Evolutionary conservation across 768 basidiomycete species (phyloP), one percentile per base, ranked within the genome.

Genomic region (Boletus pseudopeckii): DNA sequence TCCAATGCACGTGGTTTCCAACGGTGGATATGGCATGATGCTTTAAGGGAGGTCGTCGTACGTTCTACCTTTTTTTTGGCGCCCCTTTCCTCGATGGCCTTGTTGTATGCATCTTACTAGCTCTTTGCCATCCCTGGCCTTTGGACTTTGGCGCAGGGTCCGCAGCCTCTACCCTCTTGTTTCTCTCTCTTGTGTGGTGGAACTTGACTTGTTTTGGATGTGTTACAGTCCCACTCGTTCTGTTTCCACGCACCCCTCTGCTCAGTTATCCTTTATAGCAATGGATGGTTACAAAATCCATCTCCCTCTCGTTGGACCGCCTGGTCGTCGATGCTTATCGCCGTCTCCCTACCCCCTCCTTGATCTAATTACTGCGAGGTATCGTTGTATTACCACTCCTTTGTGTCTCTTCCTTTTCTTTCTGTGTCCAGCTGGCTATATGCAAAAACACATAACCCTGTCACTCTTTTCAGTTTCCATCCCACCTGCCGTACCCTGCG

Each of bases 1-100:
- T 20, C 67, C 76, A 10, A 74, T 78, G 56, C 72, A 71, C 44
- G 67, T 75, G 32, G 71, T 73, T 45, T 64, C 74, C 50, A 74
- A 71, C 55, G 62, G 57, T 39, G 74, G 69, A 53, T 77, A 74
- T 66, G 66, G 68, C 32, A 62, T 73, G 54, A 75, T 77, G 71
- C 60, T 77, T 58, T 71, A 54, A 69, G 34, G 34, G 37, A 24
- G 34, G 41, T 37, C 34, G 30, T 45, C 47, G 49, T 55, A 15
- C 53, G 54, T 59, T 54, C 48, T 33, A 14, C 39, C 41, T 9
- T 52, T 54, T 42, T 43, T 45, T 45, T 36, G 34, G 33, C 20
- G 14, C 26, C 34, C 33, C 10, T 38, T 28, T 50, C 8, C 18
- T 53, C 46, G 38, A 41, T 44, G 50, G 46, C 46, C 45, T 47